Percentiles rank a stretch among this genome's conserved stretches.
Evolutionary conservation across 345 rosid species (phyloP).

Genomic region (Pseudoturritis turrita): DNA sequence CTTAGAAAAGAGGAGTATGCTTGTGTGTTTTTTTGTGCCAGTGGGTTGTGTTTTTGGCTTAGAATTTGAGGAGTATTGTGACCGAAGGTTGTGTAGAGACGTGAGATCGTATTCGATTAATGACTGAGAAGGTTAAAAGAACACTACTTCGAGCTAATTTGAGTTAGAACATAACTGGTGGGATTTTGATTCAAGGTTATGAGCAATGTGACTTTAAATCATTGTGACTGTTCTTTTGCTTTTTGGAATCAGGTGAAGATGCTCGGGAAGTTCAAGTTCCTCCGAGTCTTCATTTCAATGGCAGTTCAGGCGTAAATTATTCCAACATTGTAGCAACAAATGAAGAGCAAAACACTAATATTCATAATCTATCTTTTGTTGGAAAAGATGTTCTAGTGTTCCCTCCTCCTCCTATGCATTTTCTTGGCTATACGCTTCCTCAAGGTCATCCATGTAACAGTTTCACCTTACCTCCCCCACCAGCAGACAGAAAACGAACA

Average conservation of each 20-base stretch:
- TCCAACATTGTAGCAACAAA: slow-evolving; percentile 17
- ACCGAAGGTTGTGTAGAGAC: background rate
- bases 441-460: slow-evolving; percentile 88
- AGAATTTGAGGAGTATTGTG: background rate
- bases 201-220: background rate
- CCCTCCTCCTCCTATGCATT: slow-evolving; percentile 71
- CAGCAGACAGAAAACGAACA: slow-evolving; percentile 86
- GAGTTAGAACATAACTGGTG: background rate
- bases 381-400: background rate
- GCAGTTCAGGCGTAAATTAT: slow-evolving; percentile 29
- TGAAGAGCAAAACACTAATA: slow-evolving; percentile 15
- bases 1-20: background rate
- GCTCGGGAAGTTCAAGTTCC: slow-evolving; percentile 43
- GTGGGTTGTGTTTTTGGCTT: background rate
- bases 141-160: background rate
- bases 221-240: background rate
- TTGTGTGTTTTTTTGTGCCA: background rate
- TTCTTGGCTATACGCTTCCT: slow-evolving; percentile 89
- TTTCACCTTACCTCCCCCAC: slow-evolving; percentile 95
- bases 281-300: slow-evolving; percentile 39
- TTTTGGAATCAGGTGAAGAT: slow-evolving; percentile 63
- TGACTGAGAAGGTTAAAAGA: background rate
- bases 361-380: slow-evolving; percentile 26
- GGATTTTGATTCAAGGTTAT: background rate
- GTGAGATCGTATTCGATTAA: background rate